These are phyloP conservation scores for Trichoderma brevicompactum DNA, from an alignment of 2,329 filamentous ascomycete genomes.

Conservation along the genomic window DNA sequence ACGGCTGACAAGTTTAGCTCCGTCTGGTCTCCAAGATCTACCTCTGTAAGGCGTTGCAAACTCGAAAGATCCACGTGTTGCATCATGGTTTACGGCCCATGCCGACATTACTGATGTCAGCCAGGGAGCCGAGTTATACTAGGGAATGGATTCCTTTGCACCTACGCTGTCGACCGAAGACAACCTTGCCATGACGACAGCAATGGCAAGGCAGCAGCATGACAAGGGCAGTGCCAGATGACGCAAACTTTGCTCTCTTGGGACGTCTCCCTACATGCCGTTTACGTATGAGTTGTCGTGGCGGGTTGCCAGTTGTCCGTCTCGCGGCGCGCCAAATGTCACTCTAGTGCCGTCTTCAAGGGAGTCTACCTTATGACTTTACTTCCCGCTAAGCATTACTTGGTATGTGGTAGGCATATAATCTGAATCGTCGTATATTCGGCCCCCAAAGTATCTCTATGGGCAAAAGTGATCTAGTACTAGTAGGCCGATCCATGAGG, in stretches of 20 bases:
- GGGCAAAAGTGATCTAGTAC: neutral
- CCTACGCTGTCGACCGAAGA: too few species aligned
- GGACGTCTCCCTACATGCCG: neutral
- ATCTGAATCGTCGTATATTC: neutral
- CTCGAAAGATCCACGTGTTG: neutral
- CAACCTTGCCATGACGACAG: neutral
- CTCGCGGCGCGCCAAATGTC: neutral
- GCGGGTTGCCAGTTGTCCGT: neutral
- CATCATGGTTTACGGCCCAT: neutral
- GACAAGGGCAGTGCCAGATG: neutral
- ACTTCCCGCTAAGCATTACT: neutral
- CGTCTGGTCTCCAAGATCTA: neutral
- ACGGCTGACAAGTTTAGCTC: neutral
- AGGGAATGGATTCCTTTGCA: neutral
- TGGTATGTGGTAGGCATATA: neutral
- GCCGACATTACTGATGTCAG: neutral
- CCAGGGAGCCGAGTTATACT: too few species aligned
- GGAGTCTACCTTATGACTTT: neutral
- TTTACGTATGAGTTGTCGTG: neutral
- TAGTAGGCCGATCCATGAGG: neutral
- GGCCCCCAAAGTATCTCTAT: constrained; percentile 6
- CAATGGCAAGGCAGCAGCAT: neutral
- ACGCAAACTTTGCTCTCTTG: neutral
- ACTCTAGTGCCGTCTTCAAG: neutral
- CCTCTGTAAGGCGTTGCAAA: neutral